Conservation (phyloP, 2,329 filamentous ascomycete genomes). For the Delphinella strobiligena region DNA sequence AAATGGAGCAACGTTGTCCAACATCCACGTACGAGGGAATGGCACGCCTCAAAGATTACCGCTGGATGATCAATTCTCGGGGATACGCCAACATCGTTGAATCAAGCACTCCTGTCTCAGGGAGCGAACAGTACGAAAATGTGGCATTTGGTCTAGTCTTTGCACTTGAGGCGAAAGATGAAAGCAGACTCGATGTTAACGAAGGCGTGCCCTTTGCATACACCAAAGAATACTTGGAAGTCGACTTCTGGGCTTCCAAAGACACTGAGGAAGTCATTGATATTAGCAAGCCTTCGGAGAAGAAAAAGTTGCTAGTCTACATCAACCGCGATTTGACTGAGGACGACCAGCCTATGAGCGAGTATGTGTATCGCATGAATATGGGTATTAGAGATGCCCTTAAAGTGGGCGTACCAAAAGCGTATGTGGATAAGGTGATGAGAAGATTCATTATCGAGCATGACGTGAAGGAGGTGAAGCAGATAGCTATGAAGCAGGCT, state of each 20-base stretch:
- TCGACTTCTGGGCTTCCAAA: constrained; percentile 30
- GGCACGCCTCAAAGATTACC: constrained; percentile 44
- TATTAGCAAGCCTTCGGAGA: constrained; percentile 12
- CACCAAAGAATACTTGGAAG: constrained; percentile 38
- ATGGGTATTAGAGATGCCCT: constrained; percentile 48
- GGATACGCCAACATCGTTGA: constrained; percentile 58
- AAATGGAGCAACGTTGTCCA: constrained; percentile 53
- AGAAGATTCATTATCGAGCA: constrained; percentile 34
- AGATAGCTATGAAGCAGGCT: constrained; percentile 26
- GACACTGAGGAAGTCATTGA: constrained; percentile 14
- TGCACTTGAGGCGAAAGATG: constrained; percentile 37
- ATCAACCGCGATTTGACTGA: constrained; percentile 36
- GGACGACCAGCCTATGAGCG: constrained; percentile 34
- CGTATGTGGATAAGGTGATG: constrained; percentile 45
- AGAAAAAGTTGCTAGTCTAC: constrained; percentile 43
- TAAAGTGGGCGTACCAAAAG: constrained; percentile 38
- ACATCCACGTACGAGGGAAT: constrained; percentile 43
- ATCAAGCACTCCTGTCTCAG: constrained; percentile 9
- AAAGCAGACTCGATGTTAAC: constrained; percentile 39
- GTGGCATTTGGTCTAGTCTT: constrained; percentile 50
- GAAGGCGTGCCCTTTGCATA: constrained; percentile 55
- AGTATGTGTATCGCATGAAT: constrained; percentile 56
- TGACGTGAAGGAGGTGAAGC: constrained; percentile 15
- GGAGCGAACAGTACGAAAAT: constrained; percentile 13
- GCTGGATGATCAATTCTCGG: constrained; percentile 54